Evolutionary conservation across 1,139 yeast genomes (phyloP).

Genomic region (Yamadazyma diospyri): DNA sequence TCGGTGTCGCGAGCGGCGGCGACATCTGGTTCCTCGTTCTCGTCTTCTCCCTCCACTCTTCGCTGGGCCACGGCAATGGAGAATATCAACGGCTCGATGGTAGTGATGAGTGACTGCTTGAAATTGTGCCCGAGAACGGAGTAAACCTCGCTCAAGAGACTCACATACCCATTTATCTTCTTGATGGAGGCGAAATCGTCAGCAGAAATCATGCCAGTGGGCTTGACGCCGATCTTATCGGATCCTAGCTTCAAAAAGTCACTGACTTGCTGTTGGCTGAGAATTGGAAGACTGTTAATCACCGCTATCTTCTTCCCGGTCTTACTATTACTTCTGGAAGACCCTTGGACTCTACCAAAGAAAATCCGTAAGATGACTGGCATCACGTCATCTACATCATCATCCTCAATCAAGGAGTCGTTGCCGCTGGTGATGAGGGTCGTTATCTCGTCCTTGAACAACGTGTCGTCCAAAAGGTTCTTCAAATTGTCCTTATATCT

Average conservation of each 20-base stretch:
- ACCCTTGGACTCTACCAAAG: constrained; percentile 79
- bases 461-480: constrained; percentile 76
- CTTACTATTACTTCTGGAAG: constrained; percentile 59
- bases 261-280: constrained; percentile 51
- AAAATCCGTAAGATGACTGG: constrained; percentile 75
- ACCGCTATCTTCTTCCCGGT: constrained; percentile 76
- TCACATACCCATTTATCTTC: constrained; percentile 67
- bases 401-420: constrained; percentile 53
- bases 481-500: constrained; percentile 72
- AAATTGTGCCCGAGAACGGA: constrained; percentile 61
- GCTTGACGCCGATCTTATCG: constrained; percentile 46
- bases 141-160: constrained; percentile 62
- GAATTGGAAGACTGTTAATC: constrained; percentile 62
- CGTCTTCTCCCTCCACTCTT: constrained; percentile 26
- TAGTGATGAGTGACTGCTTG: constrained; percentile 44
- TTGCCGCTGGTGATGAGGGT: constrained; percentile 53
- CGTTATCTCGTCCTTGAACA: constrained; percentile 81
- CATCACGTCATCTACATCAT: constrained; percentile 58
- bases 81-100: constrained; percentile 60
- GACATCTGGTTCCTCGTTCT: constrained; percentile 7
- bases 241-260: constrained; percentile 64
- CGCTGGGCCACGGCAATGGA: constrained; percentile 55
- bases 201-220: constrained; percentile 23
- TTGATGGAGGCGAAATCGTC: constrained; percentile 32
- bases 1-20: constrained; percentile 2